phyloP scores from a whole-genome alignment of 1,284 basidiomycete genomes.

The Rhodotorula mucilaginosa region DNA sequence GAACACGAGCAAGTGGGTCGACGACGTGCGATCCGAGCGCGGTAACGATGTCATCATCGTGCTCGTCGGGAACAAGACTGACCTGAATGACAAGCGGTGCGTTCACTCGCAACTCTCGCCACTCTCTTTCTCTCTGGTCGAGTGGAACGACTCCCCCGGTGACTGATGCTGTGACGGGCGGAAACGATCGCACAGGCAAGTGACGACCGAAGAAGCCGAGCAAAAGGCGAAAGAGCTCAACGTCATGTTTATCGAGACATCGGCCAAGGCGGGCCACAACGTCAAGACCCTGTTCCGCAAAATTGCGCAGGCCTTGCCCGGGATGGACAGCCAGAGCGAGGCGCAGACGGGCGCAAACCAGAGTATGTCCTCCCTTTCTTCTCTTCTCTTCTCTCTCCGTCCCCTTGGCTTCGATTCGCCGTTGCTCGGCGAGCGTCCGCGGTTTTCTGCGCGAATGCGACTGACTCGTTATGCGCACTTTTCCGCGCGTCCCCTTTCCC shows the following conservation, averaged over 20 bases:
- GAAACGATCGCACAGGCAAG: conserved; percentile 64
- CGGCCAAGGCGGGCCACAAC: conserved; percentile 98
- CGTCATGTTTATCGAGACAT: conserved; percentile 99
- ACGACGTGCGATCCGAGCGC: conserved; percentile 95
- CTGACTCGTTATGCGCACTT: neutral
- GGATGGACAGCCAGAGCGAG: conserved; percentile 77
- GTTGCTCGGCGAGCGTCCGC: neutral
- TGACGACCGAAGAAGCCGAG: conserved; percentile 97
- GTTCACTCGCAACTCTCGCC: conserved; percentile 39
- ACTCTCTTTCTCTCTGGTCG: neutral
- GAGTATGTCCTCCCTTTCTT: conserved; percentile 42
- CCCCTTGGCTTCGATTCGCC: conserved; percentile 3
- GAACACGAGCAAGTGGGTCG: conserved; percentile 98
- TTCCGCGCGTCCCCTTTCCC: neutral
- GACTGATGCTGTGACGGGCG: too few relatives aligned
- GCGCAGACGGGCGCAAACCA: conserved; percentile 55
- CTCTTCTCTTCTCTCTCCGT: neutral
- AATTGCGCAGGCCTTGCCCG: conserved; percentile 96
- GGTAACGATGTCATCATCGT: conserved; percentile 99
- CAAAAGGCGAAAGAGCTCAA: conserved; percentile 86
- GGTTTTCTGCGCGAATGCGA: conserved; percentile 2
- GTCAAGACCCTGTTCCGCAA: conserved; percentile 99
- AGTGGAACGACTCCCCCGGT: too few relatives aligned
- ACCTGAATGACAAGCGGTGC: conserved; percentile 89
- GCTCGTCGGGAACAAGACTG: conserved; percentile 98